phyloP scores from a whole-genome alignment of 148 eudicot species.

The Vaccinium corymbosum region DNA sequence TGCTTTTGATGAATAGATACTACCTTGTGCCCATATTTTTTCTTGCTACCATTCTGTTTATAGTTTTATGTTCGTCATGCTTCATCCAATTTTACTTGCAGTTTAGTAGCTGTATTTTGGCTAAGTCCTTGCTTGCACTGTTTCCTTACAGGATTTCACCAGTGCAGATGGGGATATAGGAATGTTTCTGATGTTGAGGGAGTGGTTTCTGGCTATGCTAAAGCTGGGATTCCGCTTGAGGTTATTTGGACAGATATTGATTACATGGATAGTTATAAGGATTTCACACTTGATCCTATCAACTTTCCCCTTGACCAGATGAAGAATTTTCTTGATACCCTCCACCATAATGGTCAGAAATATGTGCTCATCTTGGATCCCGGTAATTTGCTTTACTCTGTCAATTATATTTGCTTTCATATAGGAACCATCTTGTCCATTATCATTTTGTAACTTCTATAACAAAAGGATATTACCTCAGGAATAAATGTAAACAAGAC shows the following conservation, averaged over 20 bases:
- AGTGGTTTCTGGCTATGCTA: slow-evolving; percentile 62
- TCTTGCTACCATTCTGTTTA: neutral
- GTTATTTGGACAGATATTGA: slow-evolving; percentile 90
- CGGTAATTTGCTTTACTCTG: slow-evolving; percentile 35
- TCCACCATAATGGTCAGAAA: slow-evolving; percentile 66
- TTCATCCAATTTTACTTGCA: neutral
- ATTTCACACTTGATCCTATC: slow-evolving; percentile 74
- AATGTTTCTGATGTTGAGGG: slow-evolving; percentile 50
- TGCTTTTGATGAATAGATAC: neutral
- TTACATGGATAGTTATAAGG: slow-evolving; percentile 81
- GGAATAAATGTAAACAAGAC: slow-evolving; percentile 63
- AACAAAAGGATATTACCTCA: slow-evolving; percentile 13
- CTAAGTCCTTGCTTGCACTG: neutral
- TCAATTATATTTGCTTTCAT: neutral
- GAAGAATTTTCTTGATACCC: slow-evolving; percentile 48
- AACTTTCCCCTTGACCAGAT: slow-evolving; percentile 60
- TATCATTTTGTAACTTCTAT: neutral
- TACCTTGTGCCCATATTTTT: neutral
- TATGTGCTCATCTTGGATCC: slow-evolving; percentile 84
- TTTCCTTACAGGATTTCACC: slow-evolving; percentile 62
- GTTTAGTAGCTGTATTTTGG: neutral
- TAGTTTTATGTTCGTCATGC: no score
- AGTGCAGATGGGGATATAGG: slow-evolving; percentile 76
- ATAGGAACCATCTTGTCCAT: neutral
- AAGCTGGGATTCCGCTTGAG: slow-evolving; percentile 63